These are phyloP conservation scores for Ramularia collo-cygni DNA, from an alignment of 2,329 filamentous ascomycete species.

Conservation along the genomic window DNA sequence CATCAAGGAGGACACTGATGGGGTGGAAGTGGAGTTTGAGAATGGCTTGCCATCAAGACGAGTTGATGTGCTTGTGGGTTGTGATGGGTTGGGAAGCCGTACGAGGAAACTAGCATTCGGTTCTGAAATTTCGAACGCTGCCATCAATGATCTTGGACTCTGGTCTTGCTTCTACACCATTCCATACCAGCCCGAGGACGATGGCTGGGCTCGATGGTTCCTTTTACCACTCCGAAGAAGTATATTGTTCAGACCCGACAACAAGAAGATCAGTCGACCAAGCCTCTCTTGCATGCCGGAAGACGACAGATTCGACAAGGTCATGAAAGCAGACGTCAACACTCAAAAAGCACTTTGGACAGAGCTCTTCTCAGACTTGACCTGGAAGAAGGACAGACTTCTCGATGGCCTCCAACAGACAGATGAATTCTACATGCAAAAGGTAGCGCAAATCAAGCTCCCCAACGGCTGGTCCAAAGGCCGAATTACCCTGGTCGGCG, in stretches of 20 bases:
- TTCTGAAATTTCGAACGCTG: constrained; percentile 7
- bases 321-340: constrained; percentile 6
- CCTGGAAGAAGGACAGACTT: constrained; percentile 22
- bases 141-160: constrained; percentile 17
- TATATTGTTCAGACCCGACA: constrained; percentile 23
- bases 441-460: constrained; percentile 24
- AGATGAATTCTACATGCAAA: constrained; percentile 23
- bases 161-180: constrained; percentile 24
- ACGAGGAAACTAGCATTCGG: constrained; percentile 23
- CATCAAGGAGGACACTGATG: constrained; percentile 7
- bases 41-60: constrained; percentile 2
- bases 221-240: constrained; percentile 21
- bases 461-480: constrained; percentile 20
- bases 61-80: constrained; percentile 26
- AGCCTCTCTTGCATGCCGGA: constrained; percentile 16
- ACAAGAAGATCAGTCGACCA: constrained; percentile 9
- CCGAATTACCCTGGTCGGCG: constrained; percentile 24
- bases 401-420: constrained; percentile 32
- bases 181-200: constrained; percentile 18
- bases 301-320: constrained; percentile 10
- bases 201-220: constrained; percentile 24
- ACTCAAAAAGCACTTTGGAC: constrained; percentile 21
- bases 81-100: constrained; percentile 23
- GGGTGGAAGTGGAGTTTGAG: constrained; percentile 8
- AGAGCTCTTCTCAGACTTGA: constrained; percentile 18